These are phyloP conservation scores for Auricularia heimuer DNA, from an alignment of 768 basidiomycete species.

Conservation along the genomic window DNA sequence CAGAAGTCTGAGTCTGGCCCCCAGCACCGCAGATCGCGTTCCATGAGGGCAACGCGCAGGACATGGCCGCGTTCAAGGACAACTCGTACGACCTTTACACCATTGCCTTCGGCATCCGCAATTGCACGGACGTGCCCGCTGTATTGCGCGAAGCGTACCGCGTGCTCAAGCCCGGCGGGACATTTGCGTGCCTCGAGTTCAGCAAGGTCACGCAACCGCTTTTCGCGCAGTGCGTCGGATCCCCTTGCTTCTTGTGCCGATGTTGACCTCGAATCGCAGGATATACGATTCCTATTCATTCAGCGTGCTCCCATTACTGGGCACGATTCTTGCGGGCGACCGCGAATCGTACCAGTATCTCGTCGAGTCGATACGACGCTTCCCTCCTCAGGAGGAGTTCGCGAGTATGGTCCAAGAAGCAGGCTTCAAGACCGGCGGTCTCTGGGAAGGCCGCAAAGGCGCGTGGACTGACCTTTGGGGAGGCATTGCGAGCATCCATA, in stretches of 20 bases:
- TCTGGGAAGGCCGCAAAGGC: conserved; percentile 58
- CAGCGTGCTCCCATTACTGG: conserved; percentile 85
- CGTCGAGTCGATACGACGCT: conserved; percentile 92
- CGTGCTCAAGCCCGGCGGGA: conserved; percentile 92
- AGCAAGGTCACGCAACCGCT: conserved; percentile 85
- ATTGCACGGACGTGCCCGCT: conserved; percentile 85
- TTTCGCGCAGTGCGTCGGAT: conserved; percentile 62
- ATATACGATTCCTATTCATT: conserved; percentile 94
- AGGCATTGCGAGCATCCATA: conserved; percentile 80
- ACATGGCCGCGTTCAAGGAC: conserved; percentile 59
- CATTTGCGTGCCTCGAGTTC: conserved; percentile 93
- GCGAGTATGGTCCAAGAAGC: conserved; percentile 81
- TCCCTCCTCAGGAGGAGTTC: conserved; percentile 83
- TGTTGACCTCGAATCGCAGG: conserved; percentile 30
- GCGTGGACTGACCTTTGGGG: conserved; percentile 83
- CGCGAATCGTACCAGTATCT: conserved; percentile 94
- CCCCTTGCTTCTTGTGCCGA: conserved; percentile 2
- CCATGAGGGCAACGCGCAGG: conserved; percentile 87
- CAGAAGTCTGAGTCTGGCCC: too few species aligned
- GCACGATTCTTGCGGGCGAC: conserved; percentile 94
- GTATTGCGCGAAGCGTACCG: conserved; percentile 85
- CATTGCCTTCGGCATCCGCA: conserved; percentile 96
- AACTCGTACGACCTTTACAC: conserved; percentile 94
- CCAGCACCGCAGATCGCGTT: conserved; percentile 89
- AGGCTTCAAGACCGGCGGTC: conserved; percentile 62